These are phyloP conservation scores for Hypseocharis bilobata DNA, from an alignment of 441 rosid species.

Conservation along the genomic window DNA sequence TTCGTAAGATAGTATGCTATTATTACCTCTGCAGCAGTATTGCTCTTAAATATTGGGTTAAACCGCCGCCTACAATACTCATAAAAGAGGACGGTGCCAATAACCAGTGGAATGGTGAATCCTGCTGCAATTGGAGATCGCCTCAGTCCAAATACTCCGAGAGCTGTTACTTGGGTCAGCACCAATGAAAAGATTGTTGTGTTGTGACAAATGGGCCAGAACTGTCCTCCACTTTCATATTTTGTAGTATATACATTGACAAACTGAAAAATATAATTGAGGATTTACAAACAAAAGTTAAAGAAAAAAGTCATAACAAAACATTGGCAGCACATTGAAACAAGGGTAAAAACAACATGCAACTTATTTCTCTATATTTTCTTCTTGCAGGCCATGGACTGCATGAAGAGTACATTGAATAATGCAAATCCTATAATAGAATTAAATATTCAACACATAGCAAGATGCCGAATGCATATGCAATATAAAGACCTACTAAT, in stretches of 20 bases:
- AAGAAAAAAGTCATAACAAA: background rate
- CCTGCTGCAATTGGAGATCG: constrained; percentile 63
- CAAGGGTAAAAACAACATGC: no score
- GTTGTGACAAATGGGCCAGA: constrained; percentile 83
- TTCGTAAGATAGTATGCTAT: background rate
- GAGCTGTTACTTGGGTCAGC: constrained; percentile 68
- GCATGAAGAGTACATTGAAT: no score
- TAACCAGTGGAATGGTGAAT: constrained; percentile 65
- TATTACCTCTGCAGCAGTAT: constrained; percentile 52
- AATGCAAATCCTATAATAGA: no score
- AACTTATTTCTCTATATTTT: no score
- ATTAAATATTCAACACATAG: no score
- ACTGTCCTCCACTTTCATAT: constrained; percentile 75
- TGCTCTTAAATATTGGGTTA: constrained; percentile 50
- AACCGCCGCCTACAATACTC: constrained; percentile 79
- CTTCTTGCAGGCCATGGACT: no score
- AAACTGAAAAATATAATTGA: constrained; percentile 40
- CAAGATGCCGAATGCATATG: no score
- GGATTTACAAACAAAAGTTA: background rate
- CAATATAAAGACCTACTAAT: no score
- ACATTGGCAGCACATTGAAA: no score
- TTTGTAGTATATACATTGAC: constrained; percentile 61
- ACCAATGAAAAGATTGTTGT: constrained; percentile 75
- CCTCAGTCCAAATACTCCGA: constrained; percentile 77
- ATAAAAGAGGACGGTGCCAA: constrained; percentile 64